Evolutionary conservation across 805 yeast genomes (phyloP).

Genomic region (Candida chauliodis): DNA sequence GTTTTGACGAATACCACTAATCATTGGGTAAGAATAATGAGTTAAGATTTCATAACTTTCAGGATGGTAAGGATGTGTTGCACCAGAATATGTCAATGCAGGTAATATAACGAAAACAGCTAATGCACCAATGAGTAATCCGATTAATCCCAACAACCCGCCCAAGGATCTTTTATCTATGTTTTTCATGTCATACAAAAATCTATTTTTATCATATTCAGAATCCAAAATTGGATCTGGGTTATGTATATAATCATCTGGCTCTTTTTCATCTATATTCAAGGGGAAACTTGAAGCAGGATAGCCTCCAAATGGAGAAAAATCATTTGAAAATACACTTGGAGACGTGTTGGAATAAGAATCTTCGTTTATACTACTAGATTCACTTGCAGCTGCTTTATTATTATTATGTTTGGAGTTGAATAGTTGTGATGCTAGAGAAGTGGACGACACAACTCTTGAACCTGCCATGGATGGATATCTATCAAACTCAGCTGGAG

Average conservation of each 20-base stretch:
- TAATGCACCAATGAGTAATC: slow-evolving; percentile 55
- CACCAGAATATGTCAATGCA: slow-evolving; percentile 78
- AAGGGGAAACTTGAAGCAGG: slow-evolving; percentile 92
- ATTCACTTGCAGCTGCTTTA: slow-evolving; percentile 13
- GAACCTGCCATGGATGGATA: slow-evolving; percentile 63
- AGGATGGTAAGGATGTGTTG: slow-evolving; percentile 28
- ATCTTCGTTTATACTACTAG: slow-evolving; percentile 6
- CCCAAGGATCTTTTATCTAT: slow-evolving; percentile 61
- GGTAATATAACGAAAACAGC: slow-evolving; percentile 79
- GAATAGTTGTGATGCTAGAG: slow-evolving; percentile 22
- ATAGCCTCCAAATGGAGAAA: slow-evolving; percentile 93
- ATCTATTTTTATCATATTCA: slow-evolving; percentile 68
- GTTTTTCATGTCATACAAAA: slow-evolving; percentile 58
- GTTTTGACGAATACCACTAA: slow-evolving; percentile 37
- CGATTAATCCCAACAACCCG: slow-evolving; percentile 59
- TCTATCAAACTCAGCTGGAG: slow-evolving; percentile 62
- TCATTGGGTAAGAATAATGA: slow-evolving; percentile 34
- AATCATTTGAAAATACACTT: slow-evolving; percentile 48
- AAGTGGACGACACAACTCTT: slow-evolving; percentile 51
- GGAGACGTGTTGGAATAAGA: slow-evolving; percentile 15
- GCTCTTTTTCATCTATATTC: slow-evolving; percentile 87
- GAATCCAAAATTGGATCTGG: slow-evolving; percentile 96
- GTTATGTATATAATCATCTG: slow-evolving; percentile 91
- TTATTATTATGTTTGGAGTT: slow-evolving; percentile 14
- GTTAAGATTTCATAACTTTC: slow-evolving; percentile 46